Conservation (phyloP, 2,329 filamentous ascomycete genomes). For the Phyllosticta paracitricarpa region DNA sequence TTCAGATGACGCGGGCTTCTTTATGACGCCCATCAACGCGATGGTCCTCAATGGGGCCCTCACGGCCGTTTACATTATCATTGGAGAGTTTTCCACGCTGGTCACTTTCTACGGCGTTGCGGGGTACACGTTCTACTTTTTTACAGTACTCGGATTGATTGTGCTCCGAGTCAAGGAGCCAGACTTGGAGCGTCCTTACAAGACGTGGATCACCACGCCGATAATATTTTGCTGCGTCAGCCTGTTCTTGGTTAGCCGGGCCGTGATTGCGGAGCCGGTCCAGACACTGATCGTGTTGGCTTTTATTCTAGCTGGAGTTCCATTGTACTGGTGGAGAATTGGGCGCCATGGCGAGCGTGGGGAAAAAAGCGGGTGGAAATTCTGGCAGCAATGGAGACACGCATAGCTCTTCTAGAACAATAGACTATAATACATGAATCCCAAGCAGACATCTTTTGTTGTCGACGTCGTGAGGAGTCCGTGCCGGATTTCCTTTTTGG, state of each 20-base stretch:
- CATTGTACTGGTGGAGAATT: slow-evolving; percentile 83
- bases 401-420: slow-evolving; percentile 1
- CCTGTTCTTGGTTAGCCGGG: slow-evolving; percentile 78
- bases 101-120: slow-evolving; percentile 97
- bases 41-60: slow-evolving; percentile 71
- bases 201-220: slow-evolving; percentile 92
- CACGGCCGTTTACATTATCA: slow-evolving; percentile 65
- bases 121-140: slow-evolving; percentile 94
- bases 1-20: slow-evolving; percentile 65
- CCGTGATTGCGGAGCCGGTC: slow-evolving; percentile 80
- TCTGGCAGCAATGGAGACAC: slow-evolving; percentile 5
- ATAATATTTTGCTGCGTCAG: slow-evolving; percentile 98
- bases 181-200: slow-evolving; percentile 78
- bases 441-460: not conserved
- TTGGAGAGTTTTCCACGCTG: slow-evolving; percentile 85
- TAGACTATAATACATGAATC: not conserved
- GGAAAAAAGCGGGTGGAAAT: slow-evolving; percentile 8
- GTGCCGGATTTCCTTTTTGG: not conserved
- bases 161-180: slow-evolving; percentile 82
- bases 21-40: slow-evolving; percentile 89
- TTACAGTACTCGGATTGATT: slow-evolving; percentile 88
- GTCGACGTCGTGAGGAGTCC: not conserved
- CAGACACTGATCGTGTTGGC: slow-evolving; percentile 80
- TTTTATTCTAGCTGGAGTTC: slow-evolving; percentile 75
- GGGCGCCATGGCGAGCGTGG: slow-evolving; percentile 25